Evolutionary conservation across 2,329 filamentous ascomycete genomes (phyloP), one percentile per base, ranked within the genome.

Genomic region (Byssoonygena ceratinophila): DNA sequence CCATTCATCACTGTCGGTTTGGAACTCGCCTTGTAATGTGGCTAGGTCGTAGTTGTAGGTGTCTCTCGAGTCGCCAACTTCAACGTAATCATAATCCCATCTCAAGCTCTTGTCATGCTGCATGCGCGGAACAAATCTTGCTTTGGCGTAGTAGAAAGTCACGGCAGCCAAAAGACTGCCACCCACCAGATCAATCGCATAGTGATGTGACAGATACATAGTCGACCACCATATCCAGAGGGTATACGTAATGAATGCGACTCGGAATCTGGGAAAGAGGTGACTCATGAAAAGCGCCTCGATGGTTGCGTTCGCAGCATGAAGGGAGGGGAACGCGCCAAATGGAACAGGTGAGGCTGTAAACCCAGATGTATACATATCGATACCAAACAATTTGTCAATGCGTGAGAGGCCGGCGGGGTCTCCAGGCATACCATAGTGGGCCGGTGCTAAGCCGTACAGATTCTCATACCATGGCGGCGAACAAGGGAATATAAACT

Each of bases 171-270:
- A 70, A 47, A 95, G 75, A 66, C 84, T 88, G 60, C 91, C 91
- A 32, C 80, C 87, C 23, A 96, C 87, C 47, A 97, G 76, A 68
- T 97, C 91, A 37, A 97, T 85, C 29, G 90, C 91, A 66, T 97
- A 97, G 73, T 97, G 91, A 71, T 97, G 91, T 63, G 87, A 94
- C 49, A 97, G 80, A 66, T 97, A 96, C 88, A 97, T 95, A 60
- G 91, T 97, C 11, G 90, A 86, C 89, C 91, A 97, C 87, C 89
- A 96, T 63, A 96, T 83, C 91, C 91, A 96, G 65, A 85, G 79
- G 41, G 85, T 85, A 69, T 96, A 97, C 58, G 79, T 76, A 58
- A 90, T 79, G 70, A 94, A 94, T 50, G 92, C 71, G 11, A 84
- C 81, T 59, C 85, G 82, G 59, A 94, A 78, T 56, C 81, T 82